Percentiles rank a stretch among this genome's conserved stretches.
Conservation (phyloP, 2,329 filamentous ascomycete species). For the Pleurostoma richardsiae region DNA sequence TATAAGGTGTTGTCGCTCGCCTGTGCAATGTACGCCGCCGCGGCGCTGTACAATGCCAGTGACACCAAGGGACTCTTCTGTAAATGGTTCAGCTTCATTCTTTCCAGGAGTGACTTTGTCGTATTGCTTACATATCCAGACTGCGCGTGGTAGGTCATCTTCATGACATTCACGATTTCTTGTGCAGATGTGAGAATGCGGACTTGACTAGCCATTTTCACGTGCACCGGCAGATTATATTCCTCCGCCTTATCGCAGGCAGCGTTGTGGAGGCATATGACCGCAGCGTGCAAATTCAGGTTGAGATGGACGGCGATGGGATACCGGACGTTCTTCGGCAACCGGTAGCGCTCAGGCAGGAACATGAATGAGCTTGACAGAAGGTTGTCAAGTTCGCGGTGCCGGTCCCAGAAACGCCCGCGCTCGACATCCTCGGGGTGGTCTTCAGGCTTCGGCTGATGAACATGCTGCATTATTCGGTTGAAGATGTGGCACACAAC, state of each 20-base stretch:
- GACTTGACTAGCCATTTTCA: conserved; percentile 66
- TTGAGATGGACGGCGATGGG: conserved; percentile 76
- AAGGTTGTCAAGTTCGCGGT: conserved; percentile 76
- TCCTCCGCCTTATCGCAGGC: conserved; percentile 79
- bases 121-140: conserved; percentile 54
- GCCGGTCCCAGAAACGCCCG: conserved; percentile 81
- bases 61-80: conserved; percentile 75
- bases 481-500: conserved; percentile 77
- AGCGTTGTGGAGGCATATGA: conserved; percentile 85
- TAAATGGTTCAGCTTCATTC: conserved; percentile 6
- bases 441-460: conserved; percentile 65
- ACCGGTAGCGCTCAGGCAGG: conserved; percentile 67
- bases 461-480: conserved; percentile 73
- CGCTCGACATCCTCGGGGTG: conserved; percentile 67
- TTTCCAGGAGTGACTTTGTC: not conserved
- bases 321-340: conserved; percentile 65
- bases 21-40: conserved; percentile 77
- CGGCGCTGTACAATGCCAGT: conserved; percentile 80
- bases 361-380: conserved; percentile 74
- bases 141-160: conserved; percentile 68
- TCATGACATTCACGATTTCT: conserved; percentile 80
- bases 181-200: conserved; percentile 75
- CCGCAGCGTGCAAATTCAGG: conserved; percentile 81
- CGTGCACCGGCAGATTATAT: conserved; percentile 57
- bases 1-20: conserved; percentile 55